Evolutionary conservation across 495 filamentous ascomycete species (phyloP), one percentile per base, ranked within the genome.

Genomic region (Penicillium crystallinum): DNA sequence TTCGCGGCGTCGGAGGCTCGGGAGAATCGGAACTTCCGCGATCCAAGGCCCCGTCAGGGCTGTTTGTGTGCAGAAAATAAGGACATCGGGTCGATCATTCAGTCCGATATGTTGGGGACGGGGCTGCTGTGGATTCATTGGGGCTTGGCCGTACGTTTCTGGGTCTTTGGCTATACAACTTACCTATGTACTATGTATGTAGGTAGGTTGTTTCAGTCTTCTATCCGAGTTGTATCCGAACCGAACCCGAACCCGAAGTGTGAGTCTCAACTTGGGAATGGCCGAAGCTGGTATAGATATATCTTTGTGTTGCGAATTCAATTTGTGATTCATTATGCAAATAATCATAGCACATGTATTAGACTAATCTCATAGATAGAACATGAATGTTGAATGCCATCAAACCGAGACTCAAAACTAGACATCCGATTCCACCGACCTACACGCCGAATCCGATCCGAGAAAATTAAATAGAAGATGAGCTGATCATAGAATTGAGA

Each of bases 401-500:
- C n/a, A 2, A 3, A 19, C 31, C n/a, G n/a, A 23, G 19, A 17
- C 23, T 31, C 11, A 22, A 21, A 22, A n/a, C n/a, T n/a, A n/a
- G n/a, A n/a, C n/a, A n/a, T n/a, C n/a, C n/a, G n/a, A n/a, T n/a
- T n/a, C n/a, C n/a, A n/a, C n/a, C n/a, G n/a, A 21, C 23, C 23
- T 15, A n/a, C 27, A 25, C 19, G 14, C 30, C 14, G 33, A 34
- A 19, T 6, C n/a, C 21, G 33, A 31, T 9, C 6, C 10, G 11
- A 31, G 18, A 5, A 17, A 35, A 25, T 35, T 14, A 6, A 25
- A 46, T 6, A n/a, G 25, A 46, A 33, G 31, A n/a, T 35, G 35
- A 5, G 21, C 4, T 4, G 18, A 52, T 60, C 46, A 69, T 3
- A 67, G 55, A 43, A 69, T 57, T 12, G 60, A 54, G 37, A 76